phyloP scores from a whole-genome alignment of 371 early-diverging fungal species.

The Mortierella sp. region DNA sequence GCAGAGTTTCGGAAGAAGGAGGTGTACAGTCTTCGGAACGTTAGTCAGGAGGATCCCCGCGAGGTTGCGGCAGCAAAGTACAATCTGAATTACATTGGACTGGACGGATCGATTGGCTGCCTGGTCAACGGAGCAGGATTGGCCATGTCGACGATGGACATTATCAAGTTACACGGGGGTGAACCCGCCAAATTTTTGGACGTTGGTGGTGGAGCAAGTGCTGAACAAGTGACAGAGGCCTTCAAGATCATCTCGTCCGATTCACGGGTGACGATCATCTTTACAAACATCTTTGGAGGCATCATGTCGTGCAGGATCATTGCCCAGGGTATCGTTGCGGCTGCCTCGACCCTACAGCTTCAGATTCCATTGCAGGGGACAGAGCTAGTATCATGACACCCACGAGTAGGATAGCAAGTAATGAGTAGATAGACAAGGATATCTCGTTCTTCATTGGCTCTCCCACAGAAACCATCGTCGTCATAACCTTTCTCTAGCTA shows the following conservation, averaged over 20 bases:
- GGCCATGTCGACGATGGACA: constrained; percentile 99
- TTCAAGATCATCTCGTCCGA: constrained; percentile 98
- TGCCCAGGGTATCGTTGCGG: constrained; percentile 97
- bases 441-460: no score
- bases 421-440: neutral
- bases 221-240: constrained; percentile 97
- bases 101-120: constrained; percentile 90
- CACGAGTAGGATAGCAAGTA: neutral
- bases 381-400: constrained; percentile 64
- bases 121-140: constrained; percentile 98
- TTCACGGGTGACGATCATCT: constrained; percentile 92
- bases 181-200: constrained; percentile 99
- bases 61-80: constrained; percentile 97
- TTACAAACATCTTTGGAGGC: constrained; percentile 99
- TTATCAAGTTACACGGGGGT: constrained; percentile 98
- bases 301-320: constrained; percentile 99
- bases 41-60: constrained; percentile 96
- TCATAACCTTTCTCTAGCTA: no score
- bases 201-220: constrained; percentile 97
- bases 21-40: constrained; percentile 89
- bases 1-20: constrained; percentile 97
- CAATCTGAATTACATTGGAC: constrained; percentile 98
- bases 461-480: no score
- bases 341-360: constrained; percentile 90
- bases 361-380: constrained; percentile 96